phyloP scores from a whole-genome alignment of 2,329 filamentous ascomycete genomes.

The Calonectria pauciramosa region DNA sequence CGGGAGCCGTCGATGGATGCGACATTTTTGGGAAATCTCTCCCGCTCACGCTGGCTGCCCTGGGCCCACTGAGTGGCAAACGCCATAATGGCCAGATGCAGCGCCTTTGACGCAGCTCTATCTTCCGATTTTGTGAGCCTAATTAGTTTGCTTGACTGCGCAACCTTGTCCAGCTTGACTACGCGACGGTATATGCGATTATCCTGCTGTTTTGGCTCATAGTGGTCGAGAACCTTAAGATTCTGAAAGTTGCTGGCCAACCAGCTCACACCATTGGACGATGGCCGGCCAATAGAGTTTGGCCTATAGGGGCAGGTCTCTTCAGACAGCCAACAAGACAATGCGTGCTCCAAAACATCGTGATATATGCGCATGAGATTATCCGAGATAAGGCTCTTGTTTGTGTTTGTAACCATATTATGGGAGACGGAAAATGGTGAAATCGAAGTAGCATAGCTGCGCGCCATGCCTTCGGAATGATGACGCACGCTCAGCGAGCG shows the following conservation, averaged over 20 bases:
- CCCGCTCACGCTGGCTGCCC: slow-evolving; percentile 44
- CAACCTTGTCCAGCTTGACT: slow-evolving; percentile 60
- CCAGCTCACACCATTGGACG: slow-evolving; percentile 46
- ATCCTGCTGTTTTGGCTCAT: slow-evolving; percentile 44
- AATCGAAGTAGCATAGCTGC: slow-evolving; percentile 44
- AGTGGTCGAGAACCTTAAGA: slow-evolving; percentile 41
- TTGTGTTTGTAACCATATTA: slow-evolving; percentile 43
- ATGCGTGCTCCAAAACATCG: slow-evolving; percentile 65
- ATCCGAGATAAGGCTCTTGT: slow-evolving; percentile 45
- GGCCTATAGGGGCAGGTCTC: slow-evolving; percentile 64
- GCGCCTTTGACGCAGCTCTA: slow-evolving; percentile 58
- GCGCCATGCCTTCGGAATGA: slow-evolving; percentile 43
- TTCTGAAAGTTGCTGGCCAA: slow-evolving; percentile 44
- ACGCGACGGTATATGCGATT: slow-evolving; percentile 66
- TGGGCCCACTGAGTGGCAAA: slow-evolving; percentile 65
- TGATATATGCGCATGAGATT: slow-evolving; percentile 60
- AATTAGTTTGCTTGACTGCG: slow-evolving; percentile 56
- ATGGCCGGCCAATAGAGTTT: slow-evolving; percentile 32
- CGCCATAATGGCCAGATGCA: slow-evolving; percentile 64
- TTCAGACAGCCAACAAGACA: slow-evolving; percentile 68
- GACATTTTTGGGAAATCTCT: slow-evolving; percentile 41
- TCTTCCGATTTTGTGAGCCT: slow-evolving; percentile 58
- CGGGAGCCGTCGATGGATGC: slow-evolving; percentile 41
- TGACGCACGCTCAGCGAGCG: slow-evolving; percentile 43
- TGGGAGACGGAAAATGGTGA: slow-evolving; percentile 46